A percentile compares a stretch with the other conserved stretches of the same genome.
phyloP scores from a whole-genome alignment of 345 rosid genomes.

The Eucalyptus urophylla region DNA sequence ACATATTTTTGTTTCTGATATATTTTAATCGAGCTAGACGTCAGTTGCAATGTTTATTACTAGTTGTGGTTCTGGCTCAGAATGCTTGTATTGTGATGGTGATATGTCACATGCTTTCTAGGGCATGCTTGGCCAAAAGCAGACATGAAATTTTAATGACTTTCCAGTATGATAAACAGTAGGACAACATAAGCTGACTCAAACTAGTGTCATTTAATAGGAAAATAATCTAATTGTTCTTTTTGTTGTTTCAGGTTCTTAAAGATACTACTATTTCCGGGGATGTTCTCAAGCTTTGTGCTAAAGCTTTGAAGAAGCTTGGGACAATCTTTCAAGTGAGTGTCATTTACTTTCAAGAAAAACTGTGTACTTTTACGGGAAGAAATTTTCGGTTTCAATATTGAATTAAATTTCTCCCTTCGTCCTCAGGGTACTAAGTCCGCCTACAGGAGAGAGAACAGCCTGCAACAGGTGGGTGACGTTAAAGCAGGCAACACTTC shows the following conservation, averaged over 20 bases:
- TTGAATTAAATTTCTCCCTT: not conserved
- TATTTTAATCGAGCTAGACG: not conserved
- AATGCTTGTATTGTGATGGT: not conserved
- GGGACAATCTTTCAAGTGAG: conserved; percentile 72
- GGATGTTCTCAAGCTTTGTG: conserved; percentile 47
- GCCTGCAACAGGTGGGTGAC: conserved; percentile 10
- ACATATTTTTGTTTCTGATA: not conserved
- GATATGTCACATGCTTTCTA: not conserved
- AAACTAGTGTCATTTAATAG: not conserved
- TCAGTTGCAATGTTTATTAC: not conserved
- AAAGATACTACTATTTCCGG: conserved; percentile 63
- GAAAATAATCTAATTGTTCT: not conserved
- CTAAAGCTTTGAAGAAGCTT: conserved; percentile 66
- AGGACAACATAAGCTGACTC: not conserved
- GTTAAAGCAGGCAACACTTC: not conserved
- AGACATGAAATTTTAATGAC: not conserved
- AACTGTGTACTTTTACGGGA: not conserved
- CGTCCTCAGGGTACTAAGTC: conserved; percentile 61
- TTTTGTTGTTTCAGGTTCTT: conserved; percentile 35
- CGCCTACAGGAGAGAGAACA: conserved; percentile 63
- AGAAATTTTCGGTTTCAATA: not conserved
- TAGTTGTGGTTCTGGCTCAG: not conserved
- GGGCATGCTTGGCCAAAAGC: not conserved
- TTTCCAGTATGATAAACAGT: not conserved
- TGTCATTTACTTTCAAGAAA: not conserved